Evolutionary conservation across 169 alveolate genomes (phyloP), one percentile per base, ranked within the genome.

Genomic region (Babesia ovata): DNA sequence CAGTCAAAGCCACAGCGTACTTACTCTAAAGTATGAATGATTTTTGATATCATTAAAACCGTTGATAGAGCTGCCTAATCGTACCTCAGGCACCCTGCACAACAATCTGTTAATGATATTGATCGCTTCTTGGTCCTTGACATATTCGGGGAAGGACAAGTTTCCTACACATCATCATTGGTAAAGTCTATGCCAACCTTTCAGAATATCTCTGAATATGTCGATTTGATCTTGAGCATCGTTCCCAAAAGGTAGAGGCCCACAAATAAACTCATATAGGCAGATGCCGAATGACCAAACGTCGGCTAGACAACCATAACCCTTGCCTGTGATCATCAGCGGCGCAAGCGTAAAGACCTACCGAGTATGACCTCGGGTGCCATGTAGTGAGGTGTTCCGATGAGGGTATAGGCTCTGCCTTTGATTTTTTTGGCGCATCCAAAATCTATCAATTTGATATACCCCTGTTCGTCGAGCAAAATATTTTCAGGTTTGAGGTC

Each of bases 251-350:
- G 99, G 99, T 21, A 96, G 95, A 26, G 94, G 95, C 0, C 99
- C 99, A 76, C 99, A 96, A 75, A 98, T 84, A 77, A 98, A 96
- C 79, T 97, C 99, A 86, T 94, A 98, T n/a, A 98, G 92, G 70
- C 98, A 95, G 16, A 97, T 94, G n/a, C 99, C 99, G 57, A 97
- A 85, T 17, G 98, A 93, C 99, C 99, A 98, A 12, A 94, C 92
- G 81, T 98, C 99, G 45, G 96, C 98, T 24, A 96, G 91, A 66
- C 95, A 94, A n/a, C 96, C 93, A 84, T 97, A 97, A 0, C 99
- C 99, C 77, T 95, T 93, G 50, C 99, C 99, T 75, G 79, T 33
- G 49, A 45, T n/a, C 16, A 70, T 33, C 87, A 84, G 8, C 93
- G 42, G 6, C 10, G 6, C 14, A 28, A 22, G 17, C 21, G 4